Base-by-base conservation (phyloP, 257 asterid species). In the Plantago major region DNA sequence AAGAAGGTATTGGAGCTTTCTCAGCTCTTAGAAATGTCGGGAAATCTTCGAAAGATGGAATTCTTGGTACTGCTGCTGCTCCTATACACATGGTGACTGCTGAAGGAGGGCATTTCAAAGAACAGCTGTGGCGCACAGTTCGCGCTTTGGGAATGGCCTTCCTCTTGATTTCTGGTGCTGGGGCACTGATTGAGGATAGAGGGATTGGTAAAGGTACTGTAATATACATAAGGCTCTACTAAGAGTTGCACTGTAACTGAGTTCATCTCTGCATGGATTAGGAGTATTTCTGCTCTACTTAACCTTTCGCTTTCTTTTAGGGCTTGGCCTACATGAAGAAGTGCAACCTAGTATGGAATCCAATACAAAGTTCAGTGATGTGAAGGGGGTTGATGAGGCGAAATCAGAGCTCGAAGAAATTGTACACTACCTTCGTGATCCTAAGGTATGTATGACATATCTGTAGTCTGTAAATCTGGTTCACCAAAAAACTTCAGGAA, bases 341-440 rank as follows among this genome's bases (percentile, higher is more conserved):
- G 97, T 89, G 66, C 90, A 83, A 47, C 91, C 99, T 44, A 87
- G 66, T 64, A 68, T 87, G 88, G 97, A 89, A 72, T 78, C 95
- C 48, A 81, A 70, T 63, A 92, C 97, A 38, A 92, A 85, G 71
- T 87, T 89, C 67, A 81, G 88, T 73, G 96, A 89, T 48, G 96
- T 92, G 53, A 92, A 92, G 78, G 99, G 99, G 64, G 97, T 92
- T 55, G 99, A 92, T 67, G 99, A 92, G 82, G 99, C 97, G 45
- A 92, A 89, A 78, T 62, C 84, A 53, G 97, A 92, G 74, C 82
- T 92, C 71, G 96, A 92, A 77, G 99, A 92, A 78, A 92, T 92
- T 67, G 99, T 86, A 61, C 94, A 89, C 82, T 92, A 92, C 78
- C 94, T 92, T 67, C 93, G 99, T 73, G 97, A 92, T 78, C 97